A percentile compares a stretch with the other conserved stretches of the same genome.
phyloP scores from a whole-genome alignment of 2,329 filamentous ascomycete genomes.

The Metarhizium robertsii region DNA sequence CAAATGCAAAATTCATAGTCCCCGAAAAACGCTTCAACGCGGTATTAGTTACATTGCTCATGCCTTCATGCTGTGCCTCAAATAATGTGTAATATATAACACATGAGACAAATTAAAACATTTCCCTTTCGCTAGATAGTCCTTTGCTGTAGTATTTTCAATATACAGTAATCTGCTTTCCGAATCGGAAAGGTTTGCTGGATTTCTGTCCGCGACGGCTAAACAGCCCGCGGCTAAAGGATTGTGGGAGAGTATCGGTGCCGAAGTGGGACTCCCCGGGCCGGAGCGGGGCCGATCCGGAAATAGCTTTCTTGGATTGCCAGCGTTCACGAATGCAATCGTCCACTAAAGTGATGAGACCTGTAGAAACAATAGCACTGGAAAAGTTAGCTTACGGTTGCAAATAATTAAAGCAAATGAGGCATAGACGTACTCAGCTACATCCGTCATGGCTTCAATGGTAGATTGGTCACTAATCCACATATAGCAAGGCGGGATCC shows the following conservation, averaged over 20 bases:
- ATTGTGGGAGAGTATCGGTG: constrained; percentile 10
- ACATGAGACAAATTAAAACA: neutral
- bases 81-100: neutral
- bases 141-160: constrained; percentile 11
- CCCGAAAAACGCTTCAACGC: neutral
- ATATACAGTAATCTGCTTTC: constrained; percentile 26
- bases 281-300: constrained; percentile 3
- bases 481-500: constrained; percentile 85
- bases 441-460: constrained; percentile 62
- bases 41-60: neutral
- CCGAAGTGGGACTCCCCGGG: neutral
- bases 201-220: constrained; percentile 16
- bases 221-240: constrained; percentile 7
- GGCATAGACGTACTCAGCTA: constrained; percentile 63
- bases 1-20: neutral
- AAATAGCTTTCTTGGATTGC: constrained; percentile 26
- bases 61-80: neutral
- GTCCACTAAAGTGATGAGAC: constrained; percentile 78
- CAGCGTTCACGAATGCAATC: constrained; percentile 81
- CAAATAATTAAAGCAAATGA: neutral
- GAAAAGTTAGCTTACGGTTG: constrained; percentile 12
- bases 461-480: constrained; percentile 73
- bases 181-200: constrained; percentile 26
- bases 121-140: neutral
- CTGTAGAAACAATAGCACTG: constrained; percentile 84